Conservation (phyloP, 805 yeast species). For the Wickerhamomyces chambardii region DNA sequence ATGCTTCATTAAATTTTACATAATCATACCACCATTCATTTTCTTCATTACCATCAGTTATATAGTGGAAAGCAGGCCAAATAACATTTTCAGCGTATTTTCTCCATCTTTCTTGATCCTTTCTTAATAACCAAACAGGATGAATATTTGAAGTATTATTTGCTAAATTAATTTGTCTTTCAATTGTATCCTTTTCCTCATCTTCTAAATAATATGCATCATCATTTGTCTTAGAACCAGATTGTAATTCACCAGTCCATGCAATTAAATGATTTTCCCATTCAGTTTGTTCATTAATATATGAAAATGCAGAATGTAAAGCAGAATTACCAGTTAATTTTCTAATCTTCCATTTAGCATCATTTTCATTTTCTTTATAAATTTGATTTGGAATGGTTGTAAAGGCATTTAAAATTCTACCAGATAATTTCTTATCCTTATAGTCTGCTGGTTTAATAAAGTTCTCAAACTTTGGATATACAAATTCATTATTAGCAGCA, state of each 20-base stretch:
- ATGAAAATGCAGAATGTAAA: constrained; percentile 63
- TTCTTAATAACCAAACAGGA: constrained; percentile 83
- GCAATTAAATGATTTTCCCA: constrained; percentile 89
- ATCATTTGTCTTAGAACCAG: constrained; percentile 15
- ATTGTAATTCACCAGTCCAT: constrained; percentile 86
- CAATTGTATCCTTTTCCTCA: constrained; percentile 43
- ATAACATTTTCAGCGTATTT: constrained; percentile 80
- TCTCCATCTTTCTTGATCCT: constrained; percentile 80
- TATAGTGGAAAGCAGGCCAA: constrained; percentile 95
- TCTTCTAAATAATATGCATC: constrained; percentile 57
- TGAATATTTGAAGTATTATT: constrained; percentile 47
- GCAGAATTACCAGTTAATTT: constrained; percentile 81
- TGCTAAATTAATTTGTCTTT: constrained; percentile 33
- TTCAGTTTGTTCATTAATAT: constrained; percentile 51
- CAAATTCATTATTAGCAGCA: constrained; percentile 1
- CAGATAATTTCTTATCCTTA: constrained; percentile 23
- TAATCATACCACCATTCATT: constrained; percentile 83
- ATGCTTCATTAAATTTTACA: constrained; percentile 84
- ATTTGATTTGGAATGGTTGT: constrained; percentile 62
- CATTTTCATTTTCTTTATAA: constrained; percentile 27
- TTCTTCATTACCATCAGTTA: constrained; percentile 63
- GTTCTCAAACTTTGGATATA: constrained; percentile 5
- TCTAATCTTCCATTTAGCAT: constrained; percentile 31
- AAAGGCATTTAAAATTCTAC: constrained; percentile 60
- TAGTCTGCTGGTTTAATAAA: constrained; percentile 17